Evolutionary conservation across 202 grass and related monocot genomes (phyloP).

Genomic region (Zoysia matrella): DNA sequence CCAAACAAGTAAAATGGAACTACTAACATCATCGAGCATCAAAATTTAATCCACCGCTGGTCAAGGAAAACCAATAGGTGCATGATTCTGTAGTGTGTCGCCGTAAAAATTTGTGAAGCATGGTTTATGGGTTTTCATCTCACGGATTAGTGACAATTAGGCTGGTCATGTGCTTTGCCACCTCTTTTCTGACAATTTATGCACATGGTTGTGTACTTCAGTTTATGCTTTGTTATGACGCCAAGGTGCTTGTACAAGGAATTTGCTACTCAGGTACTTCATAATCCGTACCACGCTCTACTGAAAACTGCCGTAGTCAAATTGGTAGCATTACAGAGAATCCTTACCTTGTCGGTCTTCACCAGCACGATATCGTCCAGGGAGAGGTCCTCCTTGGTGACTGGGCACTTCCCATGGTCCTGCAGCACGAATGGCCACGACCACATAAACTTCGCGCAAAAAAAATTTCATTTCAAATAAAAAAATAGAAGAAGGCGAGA

Average conservation of each 20-base stretch:
- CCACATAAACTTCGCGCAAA: slow-evolving; percentile 7
- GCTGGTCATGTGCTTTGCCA: not conserved
- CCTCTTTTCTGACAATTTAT: not conserved
- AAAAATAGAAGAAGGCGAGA: slow-evolving; percentile 1
- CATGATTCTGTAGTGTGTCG: not conserved
- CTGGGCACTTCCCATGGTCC: slow-evolving; percentile 91
- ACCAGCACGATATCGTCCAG: slow-evolving; percentile 48
- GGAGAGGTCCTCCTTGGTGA: slow-evolving; percentile 91
- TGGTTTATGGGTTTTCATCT: not conserved
- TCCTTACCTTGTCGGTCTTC: not conserved
- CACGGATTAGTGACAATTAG: not conserved
- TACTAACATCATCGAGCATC: too few relatives aligned
- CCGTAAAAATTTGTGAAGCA: not conserved
- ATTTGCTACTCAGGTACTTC: not conserved
- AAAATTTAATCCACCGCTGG: not conserved
- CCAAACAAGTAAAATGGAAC: not conserved
- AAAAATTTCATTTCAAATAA: not conserved
- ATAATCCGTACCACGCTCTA: slow-evolving; percentile 16
- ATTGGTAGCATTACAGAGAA: slow-evolving; percentile 9
- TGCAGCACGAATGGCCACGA: slow-evolving; percentile 23
- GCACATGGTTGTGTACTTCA: not conserved
- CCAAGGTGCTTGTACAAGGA: not conserved
- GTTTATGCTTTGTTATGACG: not conserved
- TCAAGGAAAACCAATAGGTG: not conserved
- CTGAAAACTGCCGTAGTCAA: not conserved